Evolutionary conservation across 768 basidiomycete species (phyloP).

Genomic region (Amanita rubescens): DNA sequence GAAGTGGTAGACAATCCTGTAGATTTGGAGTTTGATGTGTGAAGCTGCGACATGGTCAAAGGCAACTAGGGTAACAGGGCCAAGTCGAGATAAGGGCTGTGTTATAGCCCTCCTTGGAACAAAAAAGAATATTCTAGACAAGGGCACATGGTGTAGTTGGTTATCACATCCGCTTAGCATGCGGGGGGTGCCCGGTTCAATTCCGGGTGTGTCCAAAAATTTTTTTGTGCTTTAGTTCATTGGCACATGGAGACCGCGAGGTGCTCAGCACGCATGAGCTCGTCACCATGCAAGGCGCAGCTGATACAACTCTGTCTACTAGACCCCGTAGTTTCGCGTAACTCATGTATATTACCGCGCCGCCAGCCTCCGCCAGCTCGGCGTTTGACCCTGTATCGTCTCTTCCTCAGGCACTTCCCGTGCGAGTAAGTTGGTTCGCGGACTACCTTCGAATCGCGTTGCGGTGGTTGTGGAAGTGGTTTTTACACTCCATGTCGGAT

Average conservation of each 20-base stretch:
- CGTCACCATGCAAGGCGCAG: not conserved
- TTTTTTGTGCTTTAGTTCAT: not conserved
- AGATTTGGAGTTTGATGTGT: not conserved
- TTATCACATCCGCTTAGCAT: constrained; percentile 12
- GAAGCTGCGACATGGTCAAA: not conserved
- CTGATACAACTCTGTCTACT: not conserved
- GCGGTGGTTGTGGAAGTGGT: constrained; percentile 5
- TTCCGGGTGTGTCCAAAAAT: constrained; percentile 12
- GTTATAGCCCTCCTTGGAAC: too few species aligned
- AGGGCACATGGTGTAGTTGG: constrained; percentile 12
- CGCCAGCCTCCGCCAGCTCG: not conserved
- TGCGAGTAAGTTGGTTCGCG: not conserved
- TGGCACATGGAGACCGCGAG: not conserved
- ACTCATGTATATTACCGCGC: not conserved
- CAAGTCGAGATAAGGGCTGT: not conserved
- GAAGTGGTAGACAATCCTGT: not conserved
- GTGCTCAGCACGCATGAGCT: not conserved
- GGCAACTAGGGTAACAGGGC: not conserved
- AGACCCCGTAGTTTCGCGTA: not conserved
- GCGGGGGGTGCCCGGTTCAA: constrained; percentile 12
- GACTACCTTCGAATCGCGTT: not conserved
- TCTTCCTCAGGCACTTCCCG: not conserved
- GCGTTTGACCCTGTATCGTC: not conserved
- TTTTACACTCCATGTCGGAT: not conserved
- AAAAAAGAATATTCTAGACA: accelerated